Base-by-base conservation (phyloP, 1,284 basidiomycete species). In the Malassezia obtusa region DNA sequence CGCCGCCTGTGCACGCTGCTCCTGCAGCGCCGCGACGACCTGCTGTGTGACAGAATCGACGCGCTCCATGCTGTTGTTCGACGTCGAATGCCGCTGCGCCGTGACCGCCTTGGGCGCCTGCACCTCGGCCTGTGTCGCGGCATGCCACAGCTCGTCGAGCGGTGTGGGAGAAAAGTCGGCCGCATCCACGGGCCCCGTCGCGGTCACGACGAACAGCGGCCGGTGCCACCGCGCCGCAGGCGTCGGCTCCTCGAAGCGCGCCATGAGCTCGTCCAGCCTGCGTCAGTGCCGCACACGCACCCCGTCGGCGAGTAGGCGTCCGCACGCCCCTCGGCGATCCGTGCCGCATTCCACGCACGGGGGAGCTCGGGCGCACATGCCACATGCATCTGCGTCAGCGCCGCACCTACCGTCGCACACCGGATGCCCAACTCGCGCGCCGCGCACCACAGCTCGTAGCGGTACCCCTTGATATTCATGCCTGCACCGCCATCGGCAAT, bases 211-310 rank as follows among this genome's bases (percentile, higher is more conserved):
- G 73, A 95, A 87, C 28, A 96, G 79, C 0, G 92, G 92, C 0
- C 89, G 86, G 75, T 98, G 92, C 92, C 92, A 98, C 39, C 91
- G 82, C 11, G 88, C 89, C 84, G 92, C 92, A 0, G 89, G 90
- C 0, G 87, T 90, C 0, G 92, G 92, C 73, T 96, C 92, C 77
- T 98, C 92, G 65, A 84, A 96, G 33, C 92, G 82, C 71, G 84
- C 80, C 12, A 94, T 77, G 2, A 98, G 81, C 73, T 91, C 92
- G 24, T 92, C 87, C 33, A 96, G 80, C 2, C 89, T 92, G 41
- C 11, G 24, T n/a, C 17, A 40, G 6, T 19, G 26, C 39, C 19
- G 22, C 89, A 3, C 6, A 79, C 75, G 67, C 95, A 96, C 54
- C 58, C 59, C 9, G 61, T 59, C 2, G 75, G 72, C 0, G 76